Conservation (phyloP, 2,329 filamentous ascomycete species). For the Aspergillus fructus region DNA sequence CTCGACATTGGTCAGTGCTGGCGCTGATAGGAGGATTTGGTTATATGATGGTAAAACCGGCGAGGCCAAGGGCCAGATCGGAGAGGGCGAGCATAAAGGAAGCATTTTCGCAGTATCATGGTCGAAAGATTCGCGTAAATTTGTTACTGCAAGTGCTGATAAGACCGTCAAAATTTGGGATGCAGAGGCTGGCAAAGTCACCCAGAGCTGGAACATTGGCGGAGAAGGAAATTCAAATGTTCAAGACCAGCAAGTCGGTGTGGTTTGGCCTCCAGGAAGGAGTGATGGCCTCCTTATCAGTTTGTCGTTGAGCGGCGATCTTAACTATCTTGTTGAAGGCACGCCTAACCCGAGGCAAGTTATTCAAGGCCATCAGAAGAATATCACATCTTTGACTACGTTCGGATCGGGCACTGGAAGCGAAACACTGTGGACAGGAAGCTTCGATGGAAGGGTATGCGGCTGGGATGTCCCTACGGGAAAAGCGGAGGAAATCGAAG, state of each 20-base stretch:
- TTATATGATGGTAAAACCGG: conserved; percentile 96
- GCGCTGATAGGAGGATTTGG: conserved; percentile 89
- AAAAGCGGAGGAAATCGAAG: conserved; percentile 68
- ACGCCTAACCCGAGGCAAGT: conserved; percentile 67
- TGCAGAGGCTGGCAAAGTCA: conserved; percentile 70
- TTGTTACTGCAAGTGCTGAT: conserved; percentile 91
- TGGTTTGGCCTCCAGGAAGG: conserved; percentile 81
- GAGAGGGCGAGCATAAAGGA: conserved; percentile 75
- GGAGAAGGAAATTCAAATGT: conserved; percentile 70
- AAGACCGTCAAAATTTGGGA: conserved; percentile 97
- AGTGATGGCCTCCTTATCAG: conserved; percentile 87
- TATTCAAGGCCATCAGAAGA: conserved; percentile 87
- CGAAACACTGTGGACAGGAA: conserved; percentile 79
- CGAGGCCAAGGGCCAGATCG: conserved; percentile 71
- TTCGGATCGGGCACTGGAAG: conserved; percentile 48
- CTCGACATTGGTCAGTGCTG: conserved; percentile 76
- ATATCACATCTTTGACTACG: conserved; percentile 72
- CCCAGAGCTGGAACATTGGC: conserved; percentile 83
- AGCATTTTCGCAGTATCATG: conserved; percentile 92
- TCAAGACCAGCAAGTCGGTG: conserved; percentile 86
- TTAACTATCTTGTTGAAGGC: conserved; percentile 81
- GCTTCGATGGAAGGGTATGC: conserved; percentile 84
- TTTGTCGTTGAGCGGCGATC: conserved; percentile 80
- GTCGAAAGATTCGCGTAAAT: conserved; percentile 78
- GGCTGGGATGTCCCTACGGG: conserved; percentile 78